Percentiles rank a stretch among this genome's conserved stretches.
Evolutionary conservation across 257 asterid species (phyloP).

Genomic region (Primulina tabacum): DNA sequence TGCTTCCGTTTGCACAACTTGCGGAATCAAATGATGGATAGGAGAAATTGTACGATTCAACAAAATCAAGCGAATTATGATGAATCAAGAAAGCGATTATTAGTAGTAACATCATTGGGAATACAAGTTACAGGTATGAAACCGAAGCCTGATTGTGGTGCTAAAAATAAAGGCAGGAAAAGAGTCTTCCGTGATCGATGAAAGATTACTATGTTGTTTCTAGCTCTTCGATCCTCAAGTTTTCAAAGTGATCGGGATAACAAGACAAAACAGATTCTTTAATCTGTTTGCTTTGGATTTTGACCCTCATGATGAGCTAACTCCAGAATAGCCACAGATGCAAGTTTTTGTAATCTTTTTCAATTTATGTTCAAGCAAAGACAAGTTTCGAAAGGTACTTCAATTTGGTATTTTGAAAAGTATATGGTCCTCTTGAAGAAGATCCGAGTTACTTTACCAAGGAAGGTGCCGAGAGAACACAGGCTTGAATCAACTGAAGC

Average conservation of each 20-base stretch:
- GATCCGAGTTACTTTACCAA: too few species aligned
- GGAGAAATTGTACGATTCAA: constrained; percentile 45
- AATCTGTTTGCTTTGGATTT: constrained; percentile 14
- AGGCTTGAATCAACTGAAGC: too few species aligned
- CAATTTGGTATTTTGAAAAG: neutral
- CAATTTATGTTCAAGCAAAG: neutral
- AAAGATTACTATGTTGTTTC: constrained; percentile 21
- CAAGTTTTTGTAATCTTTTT: constrained; percentile 20
- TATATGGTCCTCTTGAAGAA: too few species aligned
- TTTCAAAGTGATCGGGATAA: neutral
- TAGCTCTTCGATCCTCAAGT: neutral
- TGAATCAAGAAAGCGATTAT: constrained; percentile 29
- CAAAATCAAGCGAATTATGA: constrained; percentile 28
- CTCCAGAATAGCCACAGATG: constrained; percentile 1
- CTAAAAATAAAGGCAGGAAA: constrained; percentile 7
- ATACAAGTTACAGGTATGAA: neutral
- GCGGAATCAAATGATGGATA: constrained; percentile 45
- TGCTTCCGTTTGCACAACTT: constrained; percentile 33
- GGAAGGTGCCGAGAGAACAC: too few species aligned
- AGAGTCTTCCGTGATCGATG: neutral
- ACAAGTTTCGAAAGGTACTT: neutral
- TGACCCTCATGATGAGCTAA: neutral
- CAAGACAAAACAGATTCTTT: constrained; percentile 24
- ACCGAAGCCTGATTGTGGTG: neutral
- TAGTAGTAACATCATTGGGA: constrained; percentile 32